A percentile compares a stretch with the other conserved stretches of the same genome.
phyloP scores from a whole-genome alignment of 441 rosid species.

The Populus hybrid region DNA sequence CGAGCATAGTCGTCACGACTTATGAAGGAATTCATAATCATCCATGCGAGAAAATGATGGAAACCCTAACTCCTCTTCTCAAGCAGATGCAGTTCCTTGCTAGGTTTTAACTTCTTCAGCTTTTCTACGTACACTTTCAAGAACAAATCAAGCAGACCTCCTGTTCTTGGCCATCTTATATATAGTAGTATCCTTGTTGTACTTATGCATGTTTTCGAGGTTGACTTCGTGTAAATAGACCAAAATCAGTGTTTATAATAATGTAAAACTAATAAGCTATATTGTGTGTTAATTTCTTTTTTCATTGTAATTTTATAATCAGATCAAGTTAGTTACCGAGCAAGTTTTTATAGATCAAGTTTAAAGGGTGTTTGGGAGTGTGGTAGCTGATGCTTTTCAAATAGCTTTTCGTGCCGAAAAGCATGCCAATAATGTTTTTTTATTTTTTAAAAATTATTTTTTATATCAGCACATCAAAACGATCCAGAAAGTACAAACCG shows the following conservation, averaged over 20 bases:
- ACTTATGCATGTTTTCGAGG: neutral
- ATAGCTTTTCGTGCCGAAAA: too few species aligned
- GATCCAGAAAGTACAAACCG: too few species aligned
- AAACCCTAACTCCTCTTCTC: slow-evolving; percentile 80
- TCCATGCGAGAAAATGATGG: slow-evolving; percentile 57
- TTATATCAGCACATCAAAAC: too few species aligned
- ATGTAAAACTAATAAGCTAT: neutral
- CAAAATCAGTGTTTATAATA: neutral
- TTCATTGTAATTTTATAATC: neutral
- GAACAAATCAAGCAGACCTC: neutral
- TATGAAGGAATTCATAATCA: slow-evolving; percentile 80
- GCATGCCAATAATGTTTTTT: too few species aligned
- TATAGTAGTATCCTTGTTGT: neutral
- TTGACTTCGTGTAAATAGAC: neutral
- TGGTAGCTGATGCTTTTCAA: too few species aligned
- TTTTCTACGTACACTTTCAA: neutral
- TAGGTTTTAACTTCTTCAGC: slow-evolving; percentile 29
- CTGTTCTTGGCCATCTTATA: neutral
- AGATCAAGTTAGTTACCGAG: neutral
- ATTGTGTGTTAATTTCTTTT: neutral
- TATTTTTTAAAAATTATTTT: too few species aligned
- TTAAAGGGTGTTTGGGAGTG: too few species aligned
- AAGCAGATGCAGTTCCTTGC: slow-evolving; percentile 74
- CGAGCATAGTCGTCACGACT: slow-evolving; percentile 66
- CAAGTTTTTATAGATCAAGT: neutral